Base-by-base conservation (phyloP, 257 asterid species). In the Nicotiana knightiana region DNA sequence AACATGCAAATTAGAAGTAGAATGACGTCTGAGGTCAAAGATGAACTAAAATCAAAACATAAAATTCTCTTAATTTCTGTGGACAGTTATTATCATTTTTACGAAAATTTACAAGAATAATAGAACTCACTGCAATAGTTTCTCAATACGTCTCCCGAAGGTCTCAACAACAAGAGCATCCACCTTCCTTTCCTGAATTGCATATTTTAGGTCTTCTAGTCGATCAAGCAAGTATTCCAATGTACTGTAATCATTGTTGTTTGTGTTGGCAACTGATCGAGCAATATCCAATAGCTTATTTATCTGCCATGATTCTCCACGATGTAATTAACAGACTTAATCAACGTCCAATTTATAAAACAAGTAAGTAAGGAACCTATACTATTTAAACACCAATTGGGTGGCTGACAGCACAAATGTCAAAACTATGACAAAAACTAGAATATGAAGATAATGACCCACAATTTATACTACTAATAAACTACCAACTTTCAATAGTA, bases 131-230 rank as follows among this genome's bases (percentile, higher is more conserved):
- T 93, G 98, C 82, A 96, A 86, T 85, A 96, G 90, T 88, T 93
- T 96, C 89, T 96, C 99, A 63, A 94, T 90, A 82, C 99, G 97
- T 81, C 97, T 90, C 82, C 99, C 99, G 77, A 96, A 92, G 85
- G 99, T 96, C 90, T 96, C 99, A 53, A 96, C 98, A 73, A 94
- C 91, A 83, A 96, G 98, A 82, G 98, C 99, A 89, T 96, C 99
- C 89, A 91, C 98, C 89, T 93, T 96, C 88, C 98, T 90, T 84
- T 93, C 98, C 81, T 92, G 90, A 84, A 96, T 94, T 84, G 91
- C 94, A 86, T 90, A 93, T 87, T 93, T 94, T 82, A 96, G 92
- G 84, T 96, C 98, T 48, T 93, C 98, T 85, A 93, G 80, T 67
- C 87, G 90, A 81, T 92, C 94, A 35, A 94, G 90, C 95, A 96